Conservation (phyloP, 352 stramenopile genomes). For the Vaucheria bursata region DNA sequence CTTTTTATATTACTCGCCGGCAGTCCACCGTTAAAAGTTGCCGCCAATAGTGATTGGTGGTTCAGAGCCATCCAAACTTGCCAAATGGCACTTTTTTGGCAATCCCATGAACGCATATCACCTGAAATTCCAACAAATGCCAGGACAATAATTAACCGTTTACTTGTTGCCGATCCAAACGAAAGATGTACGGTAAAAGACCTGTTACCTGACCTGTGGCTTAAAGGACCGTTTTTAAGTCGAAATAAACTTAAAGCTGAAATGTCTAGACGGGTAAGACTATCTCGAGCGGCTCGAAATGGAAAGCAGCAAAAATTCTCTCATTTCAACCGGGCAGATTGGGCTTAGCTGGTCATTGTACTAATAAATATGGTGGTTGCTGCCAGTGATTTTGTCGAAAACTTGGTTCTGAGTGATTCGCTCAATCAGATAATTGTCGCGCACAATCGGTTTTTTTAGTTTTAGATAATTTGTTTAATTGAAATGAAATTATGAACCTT, state of each 20-base stretch:
- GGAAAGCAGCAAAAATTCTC: too few species aligned
- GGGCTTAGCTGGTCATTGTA: too few species aligned
- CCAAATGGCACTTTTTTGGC: constrained; percentile 9
- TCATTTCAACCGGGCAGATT: too few species aligned
- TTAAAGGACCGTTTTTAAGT: not conserved
- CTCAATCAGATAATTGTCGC: too few species aligned
- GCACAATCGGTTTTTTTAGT: too few species aligned
- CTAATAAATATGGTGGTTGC: too few species aligned
- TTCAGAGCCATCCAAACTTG: constrained; percentile 49
- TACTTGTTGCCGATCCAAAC: not conserved
- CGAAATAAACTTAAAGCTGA: not conserved
- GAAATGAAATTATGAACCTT: too few species aligned
- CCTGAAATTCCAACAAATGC: constrained; percentile 2
- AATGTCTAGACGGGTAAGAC: not conserved
- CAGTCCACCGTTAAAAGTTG: constrained; percentile 73
- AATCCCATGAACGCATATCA: constrained; percentile 8
- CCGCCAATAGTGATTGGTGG: constrained; percentile 71
- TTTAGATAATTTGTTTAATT: too few species aligned
- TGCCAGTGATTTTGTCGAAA: too few species aligned
- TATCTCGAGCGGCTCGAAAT: too few species aligned
- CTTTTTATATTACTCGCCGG: constrained; percentile 79
- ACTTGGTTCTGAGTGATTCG: too few species aligned
- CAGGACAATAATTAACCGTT: constrained; percentile 2
- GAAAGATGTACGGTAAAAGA: not conserved
- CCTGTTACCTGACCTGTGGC: not conserved